Base-by-base conservation (phyloP, 768 basidiomycete species). In the Leccinum rimulosum region DNA sequence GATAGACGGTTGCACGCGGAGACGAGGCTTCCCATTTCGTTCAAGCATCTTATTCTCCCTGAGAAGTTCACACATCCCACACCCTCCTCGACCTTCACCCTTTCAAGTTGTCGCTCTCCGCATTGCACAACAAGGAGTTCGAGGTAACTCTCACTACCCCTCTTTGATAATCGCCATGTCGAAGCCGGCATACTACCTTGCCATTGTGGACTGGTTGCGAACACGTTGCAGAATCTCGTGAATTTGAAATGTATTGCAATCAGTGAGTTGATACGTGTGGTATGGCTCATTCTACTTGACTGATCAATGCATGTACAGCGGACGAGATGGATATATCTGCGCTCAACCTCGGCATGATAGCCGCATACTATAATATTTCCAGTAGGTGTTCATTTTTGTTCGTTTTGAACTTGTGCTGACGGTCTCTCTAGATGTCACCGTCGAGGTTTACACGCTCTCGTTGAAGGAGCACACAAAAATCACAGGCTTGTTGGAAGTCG, bases 111-210 rank as follows among this genome's bases (percentile, higher is more conserved):
- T 95, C 97, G 0, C 80, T 97, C 14, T 86, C 91, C 0, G 95
- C 95, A 0, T 79, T 99, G 4, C 94, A 96, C 73, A 97, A 97
- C 81, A 86, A 88, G 67, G 92, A 95, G 61, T 98, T 88, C 64
- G 93, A 98, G 72, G 80, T 81, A 1, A 83, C 50, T 92, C 95
- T n/a, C 97, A 98, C 69, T 97, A 96, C 85, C 95, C 97, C 0
- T 97, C 95, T 0, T 79, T 99, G 45, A 98, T 99, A 95, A 93
- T 98, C 60, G 84, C 95, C 49, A 98, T 99, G 97, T 95, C 95
- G 9, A 98, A 98, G 71, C 97, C 97, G 0, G 92, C 96, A 0
- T n/a, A n/a, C n/a, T 98, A 98, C 71, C 84, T 98, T 7, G 88
- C 95, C 31, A 89, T 98, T 60, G 77, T 87, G 48, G 96, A 71